Evolutionary conservation across 805 yeast species (phyloP), one percentile per base, ranked within the genome.

Genomic region (Metschnikowia reukaufii): DNA sequence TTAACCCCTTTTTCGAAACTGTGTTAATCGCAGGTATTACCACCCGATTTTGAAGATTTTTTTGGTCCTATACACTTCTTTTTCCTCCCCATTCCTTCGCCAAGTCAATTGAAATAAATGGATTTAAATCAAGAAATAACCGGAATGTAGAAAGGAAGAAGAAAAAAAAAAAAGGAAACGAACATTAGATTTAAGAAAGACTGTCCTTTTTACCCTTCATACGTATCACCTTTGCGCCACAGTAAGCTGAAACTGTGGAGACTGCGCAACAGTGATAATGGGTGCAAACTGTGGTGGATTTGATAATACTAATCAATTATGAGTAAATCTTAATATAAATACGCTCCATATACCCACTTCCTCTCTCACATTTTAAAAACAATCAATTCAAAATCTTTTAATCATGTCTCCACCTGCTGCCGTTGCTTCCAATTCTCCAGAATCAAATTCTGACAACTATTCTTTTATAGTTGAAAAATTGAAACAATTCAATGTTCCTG

Each of bases 381-480:
- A n/a, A n/a, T n/a, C n/a, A n/a, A n/a, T n/a, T n/a, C n/a, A n/a
- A n/a, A 33, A 10, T 6, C 16, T 4, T 15, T 33, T 35, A n/a
- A n/a, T 20, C 32, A 45, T 41, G 49, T 40, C 45, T 21, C 49
- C 45, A 17, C 29, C 45, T 32, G 43, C 36, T 19, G 32, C 46
- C 16, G 39, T 29, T 17, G n/a, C 23, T n/a, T 16, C 40, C 18
- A 33, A 3, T 16, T 8, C 30, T 43, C 16, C 9, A 16, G n/a
- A 19, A 12, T 36, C 32, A 18, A 6, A 42, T 9, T 36, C 47
- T 15, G 46, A 43, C 3, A 45, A 47, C 34, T 43, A 39, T 39
- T 27, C 50, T 15, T 40, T 48, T 4, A 31, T 53, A 21, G 51
- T 51, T 31, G 32, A 39, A 39, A 42, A 45, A 15, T 52, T 54